phyloP scores from a whole-genome alignment of 2,329 filamentous ascomycete genomes.

The Cercospora janseana region DNA sequence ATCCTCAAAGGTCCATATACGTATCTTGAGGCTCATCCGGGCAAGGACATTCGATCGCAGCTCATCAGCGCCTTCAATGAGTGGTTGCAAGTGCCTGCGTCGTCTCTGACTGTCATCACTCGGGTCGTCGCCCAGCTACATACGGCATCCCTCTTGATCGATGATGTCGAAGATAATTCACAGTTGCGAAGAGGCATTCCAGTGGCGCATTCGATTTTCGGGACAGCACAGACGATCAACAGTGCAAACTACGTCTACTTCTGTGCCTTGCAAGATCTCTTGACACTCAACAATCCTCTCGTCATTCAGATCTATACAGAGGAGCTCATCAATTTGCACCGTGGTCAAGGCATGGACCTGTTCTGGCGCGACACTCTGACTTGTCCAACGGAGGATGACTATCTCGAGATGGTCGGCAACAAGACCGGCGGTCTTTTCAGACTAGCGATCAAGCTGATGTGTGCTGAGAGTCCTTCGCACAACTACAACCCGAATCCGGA shows the following conservation, averaged over 20 bases:
- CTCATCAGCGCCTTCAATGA: slow-evolving; percentile 78
- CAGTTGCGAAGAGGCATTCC: slow-evolving; percentile 73
- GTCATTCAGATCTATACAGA: slow-evolving; percentile 73
- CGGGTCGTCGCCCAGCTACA: slow-evolving; percentile 81
- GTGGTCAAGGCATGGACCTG: slow-evolving; percentile 86
- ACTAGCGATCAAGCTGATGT: slow-evolving; percentile 83
- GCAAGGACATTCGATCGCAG: slow-evolving; percentile 80
- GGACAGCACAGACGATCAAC: slow-evolving; percentile 85
- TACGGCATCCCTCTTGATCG: slow-evolving; percentile 77
- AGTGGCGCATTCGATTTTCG: slow-evolving; percentile 81
- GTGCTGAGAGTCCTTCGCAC: slow-evolving; percentile 60
- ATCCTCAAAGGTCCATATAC: slow-evolving; percentile 76
- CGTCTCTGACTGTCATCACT: slow-evolving; percentile 71
- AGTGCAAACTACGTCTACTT: slow-evolving; percentile 90
- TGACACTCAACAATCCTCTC: slow-evolving; percentile 65
- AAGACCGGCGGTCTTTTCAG: slow-evolving; percentile 88
- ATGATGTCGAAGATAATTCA: slow-evolving; percentile 84
- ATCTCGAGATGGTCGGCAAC: slow-evolving; percentile 90
- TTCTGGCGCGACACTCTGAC: slow-evolving; percentile 85
- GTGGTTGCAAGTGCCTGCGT: slow-evolving; percentile 71
- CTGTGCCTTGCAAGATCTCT: slow-evolving; percentile 70
- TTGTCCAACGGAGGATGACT: slow-evolving; percentile 82
- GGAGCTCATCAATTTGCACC: slow-evolving; percentile 79
- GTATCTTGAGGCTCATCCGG: slow-evolving; percentile 74
- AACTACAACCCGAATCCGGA: slow-evolving; percentile 21